Evolutionary conservation across 2,329 filamentous ascomycete genomes (phyloP), one percentile per base, ranked within the genome.

Genomic region (Fusarium nurragi): DNA sequence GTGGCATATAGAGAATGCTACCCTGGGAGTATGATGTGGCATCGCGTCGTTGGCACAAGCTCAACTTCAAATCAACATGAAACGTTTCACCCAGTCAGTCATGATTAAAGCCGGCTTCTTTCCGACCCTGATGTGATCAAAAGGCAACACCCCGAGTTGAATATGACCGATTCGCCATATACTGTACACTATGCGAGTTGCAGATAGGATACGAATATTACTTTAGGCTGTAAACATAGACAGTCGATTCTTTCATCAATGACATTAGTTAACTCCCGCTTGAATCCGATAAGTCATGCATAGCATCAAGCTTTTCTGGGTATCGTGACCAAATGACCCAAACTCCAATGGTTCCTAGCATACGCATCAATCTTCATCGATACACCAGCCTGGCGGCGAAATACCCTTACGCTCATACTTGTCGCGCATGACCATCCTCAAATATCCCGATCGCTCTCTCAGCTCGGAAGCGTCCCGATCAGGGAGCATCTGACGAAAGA

Each of bases 301-400:
- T 44, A n/a, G 8, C 19, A 30, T 32, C 5, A 36, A 51, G 21
- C 18, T 28, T 40, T 30, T 44, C 38, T 32, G 64, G 66, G 66
- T 70, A 69, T 71, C 65, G 47, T 64, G 41, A 64, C 49, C 9
- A 66, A 52, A 48, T 37, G 52, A 28, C 43, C 41, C 26, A 9
- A 66, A 68, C 57, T 48, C 64, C 49, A 30, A 46, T 43, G n/a
- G 8, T n/a, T n/a, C 32, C 22, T 28, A 18, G 11, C 16, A 21
- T 21, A n/a, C n/a, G 8, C 32, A 32, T 64, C 41, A 64, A 28
- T 30, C 44, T 22, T 48, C 21, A n/a, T 64, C 51, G 36, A 67
- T 67, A 26, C 71, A 74, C 72, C 73, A 75, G 19, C 50, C 34
- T 16, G 73, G 73, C 16, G 73, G 73, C 6, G 19, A 21, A 4